Evolutionary conservation across 805 yeast genomes (phyloP), one percentile per base, ranked within the genome.

Genomic region (Jamesozyma hellenica): DNA sequence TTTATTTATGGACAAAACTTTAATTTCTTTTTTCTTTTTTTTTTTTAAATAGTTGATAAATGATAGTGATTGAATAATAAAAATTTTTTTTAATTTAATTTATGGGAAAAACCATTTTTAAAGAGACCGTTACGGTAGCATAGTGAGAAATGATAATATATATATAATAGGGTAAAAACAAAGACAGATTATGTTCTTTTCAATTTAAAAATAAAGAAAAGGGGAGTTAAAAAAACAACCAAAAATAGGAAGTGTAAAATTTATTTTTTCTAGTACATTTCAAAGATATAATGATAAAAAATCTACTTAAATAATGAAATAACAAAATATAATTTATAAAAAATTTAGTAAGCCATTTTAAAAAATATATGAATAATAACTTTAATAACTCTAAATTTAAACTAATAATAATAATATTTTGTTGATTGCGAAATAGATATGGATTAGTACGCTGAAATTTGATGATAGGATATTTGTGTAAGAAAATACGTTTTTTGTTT

Each of bases 291-390:
- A 35, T 37, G 34, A 27, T 31, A 28, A 34, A 39, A 39, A 41
- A 35, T 39, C 39, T 40, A 34, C 35, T 43, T 40, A 33, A 36
- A n/a, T 16, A n/a, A 13, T 25, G 15, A 31, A 21, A 21, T 21
- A 31, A 43, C 38, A 47, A 49, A 45, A 41, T 39, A 44, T 27
- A 21, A 21, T 34, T 31, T 33, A 15, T 27, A 28, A 13, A 31
- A 30, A 43, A 44, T 50, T 50, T 50, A 51, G 53, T 42, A 50
- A 49, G 53, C 48, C 56, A 51, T 51, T 47, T 48, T 50, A 36
- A 41, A 33, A 40, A 32, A 14, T 36, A 18, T 17, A 32, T 23
- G 34, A 35, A 34, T 39, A 30, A 35, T 37, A 12, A 27, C 30
- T 40, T 11, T 26, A 18, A 23, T 19, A 15, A 31, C 8, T 30